These are phyloP conservation scores for Turnera subulata DNA, from an alignment of 345 rosid species.

Conservation along the genomic window DNA sequence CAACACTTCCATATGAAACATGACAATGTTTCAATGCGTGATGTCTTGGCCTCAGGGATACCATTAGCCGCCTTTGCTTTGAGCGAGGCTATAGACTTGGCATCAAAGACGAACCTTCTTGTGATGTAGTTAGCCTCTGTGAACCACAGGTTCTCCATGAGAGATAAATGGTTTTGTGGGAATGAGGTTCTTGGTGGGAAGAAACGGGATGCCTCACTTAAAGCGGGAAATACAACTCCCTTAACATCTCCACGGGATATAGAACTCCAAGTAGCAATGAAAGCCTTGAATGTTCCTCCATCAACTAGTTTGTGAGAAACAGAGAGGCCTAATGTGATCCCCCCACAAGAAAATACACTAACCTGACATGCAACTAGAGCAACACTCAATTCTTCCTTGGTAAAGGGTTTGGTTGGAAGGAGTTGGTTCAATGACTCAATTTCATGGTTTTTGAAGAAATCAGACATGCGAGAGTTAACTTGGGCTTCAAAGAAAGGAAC, in stretches of 20 bases:
- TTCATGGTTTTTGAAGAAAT: constrained; percentile 14
- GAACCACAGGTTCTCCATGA: constrained; percentile 9
- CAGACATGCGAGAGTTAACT: constrained; percentile 7
- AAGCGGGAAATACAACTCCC: no score
- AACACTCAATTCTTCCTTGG: not conserved
- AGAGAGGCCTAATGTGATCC: not conserved
- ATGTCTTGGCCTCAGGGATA: not conserved
- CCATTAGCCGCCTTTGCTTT: not conserved
- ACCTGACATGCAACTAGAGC: not conserved
- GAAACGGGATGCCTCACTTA: not conserved
- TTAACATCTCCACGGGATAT: not conserved
- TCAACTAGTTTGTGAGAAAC: constrained; percentile 2
- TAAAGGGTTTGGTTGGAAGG: constrained; percentile 16
- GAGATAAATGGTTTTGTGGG: constrained; percentile 1
- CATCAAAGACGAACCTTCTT: constrained; percentile 1
- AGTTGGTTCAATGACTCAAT: constrained; percentile 11
- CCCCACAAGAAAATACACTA: constrained; percentile 4
- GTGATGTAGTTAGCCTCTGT: constrained; percentile 5
- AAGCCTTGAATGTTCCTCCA: not conserved
- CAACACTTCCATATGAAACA: constrained; percentile 8
- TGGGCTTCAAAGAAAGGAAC: constrained; percentile 13
- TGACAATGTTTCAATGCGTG: not conserved
- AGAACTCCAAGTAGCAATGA: not conserved
- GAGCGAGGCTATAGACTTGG: not conserved
- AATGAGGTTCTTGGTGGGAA: constrained; percentile 10